Conservation (phyloP, 176 grass and related monocot species). For the Eragrostis curvula region DNA sequence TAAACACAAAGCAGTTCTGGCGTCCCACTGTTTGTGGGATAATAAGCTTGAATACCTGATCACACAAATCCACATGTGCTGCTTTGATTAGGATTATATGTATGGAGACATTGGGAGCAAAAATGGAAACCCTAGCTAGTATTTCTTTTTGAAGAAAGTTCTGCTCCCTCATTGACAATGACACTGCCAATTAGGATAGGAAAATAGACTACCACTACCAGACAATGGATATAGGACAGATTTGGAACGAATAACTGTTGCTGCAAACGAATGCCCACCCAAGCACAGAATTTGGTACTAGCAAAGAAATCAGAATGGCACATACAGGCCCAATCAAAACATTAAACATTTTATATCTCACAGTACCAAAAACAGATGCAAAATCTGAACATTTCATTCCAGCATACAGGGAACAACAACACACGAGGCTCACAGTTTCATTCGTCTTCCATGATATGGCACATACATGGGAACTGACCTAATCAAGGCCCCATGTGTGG, state of each 20-base stretch:
- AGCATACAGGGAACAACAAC: conserved; percentile 23
- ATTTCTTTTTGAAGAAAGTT: too few relatives aligned
- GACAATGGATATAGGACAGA: not conserved
- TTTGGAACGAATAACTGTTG: conserved; percentile 16
- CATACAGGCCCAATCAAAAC: not conserved
- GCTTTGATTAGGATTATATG: too few relatives aligned
- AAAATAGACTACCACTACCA: not conserved
- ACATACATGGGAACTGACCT: conserved; percentile 15
- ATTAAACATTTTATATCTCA: conserved; percentile 3
- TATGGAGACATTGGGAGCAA: too few relatives aligned
- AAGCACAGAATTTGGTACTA: not conserved
- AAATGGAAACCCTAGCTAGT: too few relatives aligned
- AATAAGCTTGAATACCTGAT: too few relatives aligned
- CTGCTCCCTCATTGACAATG: conserved; percentile 12
- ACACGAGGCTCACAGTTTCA: conserved; percentile 17
- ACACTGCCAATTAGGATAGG: not conserved
- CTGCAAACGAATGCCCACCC: not conserved
- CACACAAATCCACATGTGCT: too few relatives aligned
- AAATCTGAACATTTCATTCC: not conserved
- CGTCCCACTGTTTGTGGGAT: not conserved
- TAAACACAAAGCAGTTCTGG: not conserved
- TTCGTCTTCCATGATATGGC: conserved; percentile 32
- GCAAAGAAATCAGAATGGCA: not conserved
- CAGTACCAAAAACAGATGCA: conserved; percentile 7
- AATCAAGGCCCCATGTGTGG: not conserved